Evolutionary conservation across 495 filamentous ascomycete species (phyloP).

Genomic region (Zalerion maritima): DNA sequence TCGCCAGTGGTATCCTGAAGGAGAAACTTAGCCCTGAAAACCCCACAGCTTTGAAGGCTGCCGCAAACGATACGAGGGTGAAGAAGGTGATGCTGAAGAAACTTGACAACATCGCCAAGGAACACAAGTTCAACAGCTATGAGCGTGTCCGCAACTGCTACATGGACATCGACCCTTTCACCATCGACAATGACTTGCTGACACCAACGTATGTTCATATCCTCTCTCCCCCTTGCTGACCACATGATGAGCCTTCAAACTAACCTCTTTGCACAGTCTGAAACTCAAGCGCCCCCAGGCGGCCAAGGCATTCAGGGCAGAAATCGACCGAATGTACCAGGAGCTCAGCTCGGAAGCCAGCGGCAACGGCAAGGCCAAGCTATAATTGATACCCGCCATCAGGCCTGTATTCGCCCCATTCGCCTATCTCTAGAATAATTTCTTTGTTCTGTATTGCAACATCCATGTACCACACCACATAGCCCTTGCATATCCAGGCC

Average conservation of each 20-base stretch:
- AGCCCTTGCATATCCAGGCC: too few species aligned
- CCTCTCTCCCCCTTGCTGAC: conserved; percentile 1
- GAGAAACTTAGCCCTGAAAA: conserved; percentile 48
- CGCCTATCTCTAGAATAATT: too few species aligned
- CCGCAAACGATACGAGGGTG: conserved; percentile 51
- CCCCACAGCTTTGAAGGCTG: conserved; percentile 47
- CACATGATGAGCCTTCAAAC: conserved; percentile 2
- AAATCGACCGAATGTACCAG: conserved; percentile 71
- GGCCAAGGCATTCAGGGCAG: conserved; percentile 57
- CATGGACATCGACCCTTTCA: conserved; percentile 78
- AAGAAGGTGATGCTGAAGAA: conserved; percentile 61
- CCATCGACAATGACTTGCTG: conserved; percentile 83
- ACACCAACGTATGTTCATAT: conserved; percentile 76
- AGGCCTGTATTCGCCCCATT: too few species aligned
- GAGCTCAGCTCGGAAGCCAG: conserved; percentile 35
- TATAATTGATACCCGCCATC: conserved; percentile 20
- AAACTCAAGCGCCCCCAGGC: conserved; percentile 89
- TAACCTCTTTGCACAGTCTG: conserved; percentile 37
- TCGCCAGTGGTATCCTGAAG: conserved; percentile 59
- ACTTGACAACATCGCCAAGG: conserved; percentile 65
- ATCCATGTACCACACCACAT: too few species aligned
- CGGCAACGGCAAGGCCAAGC: conserved; percentile 21
- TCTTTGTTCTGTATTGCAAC: too few species aligned
- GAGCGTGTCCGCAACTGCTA: conserved; percentile 66
- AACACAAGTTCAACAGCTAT: conserved; percentile 77